Conservation (phyloP, 331 rosid genomes). For the Acacia concinna region DNA sequence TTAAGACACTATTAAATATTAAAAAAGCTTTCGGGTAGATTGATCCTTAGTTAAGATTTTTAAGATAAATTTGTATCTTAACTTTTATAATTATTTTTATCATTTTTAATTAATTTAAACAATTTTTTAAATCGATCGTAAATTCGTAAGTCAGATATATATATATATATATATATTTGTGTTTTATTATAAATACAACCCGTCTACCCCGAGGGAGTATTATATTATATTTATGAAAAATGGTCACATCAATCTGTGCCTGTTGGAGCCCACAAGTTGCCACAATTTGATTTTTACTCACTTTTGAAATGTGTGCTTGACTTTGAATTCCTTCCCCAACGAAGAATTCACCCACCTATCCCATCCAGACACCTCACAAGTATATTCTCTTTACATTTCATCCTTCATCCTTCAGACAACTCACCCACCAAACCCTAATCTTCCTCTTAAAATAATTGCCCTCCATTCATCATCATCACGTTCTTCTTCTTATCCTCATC, state of each 20-base stretch:
- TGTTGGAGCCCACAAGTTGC: slow-evolving; percentile 9
- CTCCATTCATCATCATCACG: neutral
- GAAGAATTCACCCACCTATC: slow-evolving; percentile 43
- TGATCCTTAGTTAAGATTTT: no score
- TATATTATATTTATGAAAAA: no score
- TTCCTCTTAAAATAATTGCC: neutral
- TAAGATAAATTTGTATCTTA: no score
- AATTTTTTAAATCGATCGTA: no score
- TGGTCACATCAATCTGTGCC: neutral
- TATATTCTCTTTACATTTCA: neutral
- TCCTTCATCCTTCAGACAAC: neutral
- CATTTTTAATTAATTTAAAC: no score
- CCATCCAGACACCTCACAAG: neutral
- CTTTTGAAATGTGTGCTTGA: slow-evolving; percentile 55
- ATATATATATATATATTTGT: no score
- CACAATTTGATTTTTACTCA: slow-evolving; percentile 4
- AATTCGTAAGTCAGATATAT: no score
- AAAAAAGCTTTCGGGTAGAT: no score
- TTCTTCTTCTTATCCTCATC: neutral
- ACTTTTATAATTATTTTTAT: no score
- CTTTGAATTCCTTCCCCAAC: slow-evolving; percentile 49
- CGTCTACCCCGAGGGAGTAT: no score
- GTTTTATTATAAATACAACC: no score
- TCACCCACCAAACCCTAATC: neutral
- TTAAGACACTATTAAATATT: no score